These are phyloP conservation scores for Yamadazyma atlantica DNA, from an alignment of 1,139 yeast species.

Conservation along the genomic window DNA sequence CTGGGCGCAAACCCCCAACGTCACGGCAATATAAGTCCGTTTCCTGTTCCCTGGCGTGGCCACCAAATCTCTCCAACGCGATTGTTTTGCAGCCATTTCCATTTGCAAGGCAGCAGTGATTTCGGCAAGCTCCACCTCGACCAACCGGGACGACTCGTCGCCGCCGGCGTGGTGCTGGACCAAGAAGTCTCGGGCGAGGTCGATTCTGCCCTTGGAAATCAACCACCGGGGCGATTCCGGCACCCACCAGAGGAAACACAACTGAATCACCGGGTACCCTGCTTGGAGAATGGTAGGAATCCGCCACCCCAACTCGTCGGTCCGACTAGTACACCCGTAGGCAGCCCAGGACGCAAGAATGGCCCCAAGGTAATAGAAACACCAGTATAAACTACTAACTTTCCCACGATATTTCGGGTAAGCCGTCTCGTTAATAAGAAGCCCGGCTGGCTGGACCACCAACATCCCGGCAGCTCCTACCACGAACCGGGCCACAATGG, in stretches of 20 bases:
- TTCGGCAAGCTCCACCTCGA: slow-evolving; percentile 2
- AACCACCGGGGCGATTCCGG: slow-evolving; percentile 68
- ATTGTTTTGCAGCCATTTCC: slow-evolving; percentile 10
- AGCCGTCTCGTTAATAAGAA: slow-evolving; percentile 59
- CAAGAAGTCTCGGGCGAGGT: slow-evolving; percentile 51
- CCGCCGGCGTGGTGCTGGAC: slow-evolving; percentile 22
- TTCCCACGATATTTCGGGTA: slow-evolving; percentile 59
- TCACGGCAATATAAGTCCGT: slow-evolving; percentile 18
- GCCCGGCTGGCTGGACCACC: slow-evolving; percentile 61
- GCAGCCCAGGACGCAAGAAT: slow-evolving; percentile 55
- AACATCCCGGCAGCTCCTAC: slow-evolving; percentile 61
- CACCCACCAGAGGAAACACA: slow-evolving; percentile 39
- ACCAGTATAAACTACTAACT: slow-evolving; percentile 56
- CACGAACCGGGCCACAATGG: slow-evolving; percentile 57
- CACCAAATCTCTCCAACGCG: slow-evolving; percentile 16
- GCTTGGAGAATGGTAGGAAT: slow-evolving; percentile 38
- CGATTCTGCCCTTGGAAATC: slow-evolving; percentile 36
- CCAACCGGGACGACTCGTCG: slow-evolving; percentile 11
- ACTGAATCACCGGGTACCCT: slow-evolving; percentile 37
- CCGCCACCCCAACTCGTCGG: slow-evolving; percentile 52
- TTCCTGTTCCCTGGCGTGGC: slow-evolving; percentile 15
- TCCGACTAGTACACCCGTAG: slow-evolving; percentile 55
- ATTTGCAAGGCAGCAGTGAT: slow-evolving; percentile 12
- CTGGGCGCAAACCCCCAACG: slow-evolving; percentile 17
- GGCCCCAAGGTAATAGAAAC: slow-evolving; percentile 59